These are phyloP conservation scores for Rhynchospora breviuscula DNA, from an alignment of 176 grass and related monocot species.

Conservation along the genomic window DNA sequence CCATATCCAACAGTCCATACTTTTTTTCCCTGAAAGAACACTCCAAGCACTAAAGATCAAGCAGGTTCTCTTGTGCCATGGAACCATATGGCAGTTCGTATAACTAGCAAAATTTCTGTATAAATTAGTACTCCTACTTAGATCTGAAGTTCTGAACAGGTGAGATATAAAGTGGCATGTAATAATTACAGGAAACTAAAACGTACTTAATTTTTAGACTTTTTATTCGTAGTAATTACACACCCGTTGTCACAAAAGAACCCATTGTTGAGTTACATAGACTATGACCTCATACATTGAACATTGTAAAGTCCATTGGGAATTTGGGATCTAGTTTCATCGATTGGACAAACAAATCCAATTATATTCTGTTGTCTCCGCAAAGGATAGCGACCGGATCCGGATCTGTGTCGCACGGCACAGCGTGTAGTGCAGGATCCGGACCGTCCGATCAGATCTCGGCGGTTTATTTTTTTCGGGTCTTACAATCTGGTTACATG, in stretches of 20 bases:
- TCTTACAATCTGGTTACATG: no score
- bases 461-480: no score
- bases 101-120: neutral
- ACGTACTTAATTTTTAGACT: neutral
- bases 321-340: slow-evolving; percentile 2
- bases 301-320: neutral
- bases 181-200: neutral
- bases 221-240: no score
- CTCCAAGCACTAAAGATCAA: neutral
- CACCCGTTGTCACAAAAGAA: neutral
- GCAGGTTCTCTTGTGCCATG: neutral
- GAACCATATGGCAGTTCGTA: neutral
- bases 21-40: no score
- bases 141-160: no score
- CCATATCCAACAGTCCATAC: neutral
- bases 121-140: neutral
- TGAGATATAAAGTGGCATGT: neutral
- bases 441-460: no score
- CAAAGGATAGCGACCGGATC: neutral
- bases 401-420: no score
- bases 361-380: neutral
- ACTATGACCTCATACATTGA: neutral
- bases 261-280: neutral
- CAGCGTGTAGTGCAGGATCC: no score
- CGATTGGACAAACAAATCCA: neutral